These are phyloP conservation scores for Verticillium albo-atrum DNA, from an alignment of 2,329 filamentous ascomycete genomes.

Conservation along the genomic window DNA sequence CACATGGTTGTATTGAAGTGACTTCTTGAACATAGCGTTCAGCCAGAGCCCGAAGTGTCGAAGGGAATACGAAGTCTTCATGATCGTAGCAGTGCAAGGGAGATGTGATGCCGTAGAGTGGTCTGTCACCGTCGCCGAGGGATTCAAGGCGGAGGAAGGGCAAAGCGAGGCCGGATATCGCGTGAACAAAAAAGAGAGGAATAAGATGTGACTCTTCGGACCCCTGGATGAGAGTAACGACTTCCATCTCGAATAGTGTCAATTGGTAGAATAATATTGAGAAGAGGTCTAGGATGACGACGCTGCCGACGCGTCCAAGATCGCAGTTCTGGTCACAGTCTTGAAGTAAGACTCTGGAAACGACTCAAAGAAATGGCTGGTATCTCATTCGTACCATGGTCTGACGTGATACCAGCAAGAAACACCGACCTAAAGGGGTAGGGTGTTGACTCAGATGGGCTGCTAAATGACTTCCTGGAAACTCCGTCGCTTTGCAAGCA, in stretches of 20 bases:
- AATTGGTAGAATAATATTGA: neutral
- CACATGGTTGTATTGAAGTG: conserved; percentile 13
- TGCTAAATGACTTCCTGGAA: too few relatives aligned
- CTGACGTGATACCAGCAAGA: too few relatives aligned
- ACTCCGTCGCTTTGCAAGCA: too few relatives aligned
- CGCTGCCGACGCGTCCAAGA: too few relatives aligned
- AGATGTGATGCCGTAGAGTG: conserved; percentile 17
- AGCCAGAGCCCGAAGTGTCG: conserved; percentile 13
- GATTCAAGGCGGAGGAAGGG: conserved; percentile 15
- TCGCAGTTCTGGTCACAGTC: too few relatives aligned
- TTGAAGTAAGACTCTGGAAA: too few relatives aligned
- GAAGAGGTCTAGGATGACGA: too few relatives aligned
- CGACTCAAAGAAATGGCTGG: too few relatives aligned
- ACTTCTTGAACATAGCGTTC: conserved; percentile 15
- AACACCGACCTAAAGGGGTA: too few relatives aligned
- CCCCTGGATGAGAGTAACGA: conserved; percentile 16
- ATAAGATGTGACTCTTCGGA: conserved; percentile 13
- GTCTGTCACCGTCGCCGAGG: conserved; percentile 12
- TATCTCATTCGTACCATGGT: too few relatives aligned
- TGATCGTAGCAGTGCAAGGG: conserved; percentile 13
- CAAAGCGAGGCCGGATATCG: conserved; percentile 16
- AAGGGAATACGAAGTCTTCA: conserved; percentile 13
- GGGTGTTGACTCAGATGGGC: too few relatives aligned
- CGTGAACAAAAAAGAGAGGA: conserved; percentile 16
- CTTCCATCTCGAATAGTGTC: conserved; percentile 11